A percentile compares a stretch with the other conserved stretches of the same genome.
These are phyloP conservation scores for Cynanchum wilfordii DNA, from an alignment of 257 asterid genomes.

Conservation along the genomic window DNA sequence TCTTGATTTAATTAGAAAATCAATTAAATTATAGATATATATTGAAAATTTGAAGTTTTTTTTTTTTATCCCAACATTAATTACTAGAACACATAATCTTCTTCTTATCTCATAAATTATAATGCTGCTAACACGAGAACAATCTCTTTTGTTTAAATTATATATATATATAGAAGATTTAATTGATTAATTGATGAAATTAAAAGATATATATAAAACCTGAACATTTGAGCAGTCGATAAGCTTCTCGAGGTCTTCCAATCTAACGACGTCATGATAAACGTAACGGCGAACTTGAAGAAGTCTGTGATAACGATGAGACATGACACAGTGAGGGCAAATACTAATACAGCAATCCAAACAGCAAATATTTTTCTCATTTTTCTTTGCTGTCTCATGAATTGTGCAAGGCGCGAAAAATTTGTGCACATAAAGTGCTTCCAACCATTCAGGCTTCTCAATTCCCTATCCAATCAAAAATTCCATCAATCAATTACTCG, in stretches of 20 bases:
- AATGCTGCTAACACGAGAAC: too few relatives aligned
- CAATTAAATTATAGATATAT: too few relatives aligned
- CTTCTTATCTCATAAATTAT: too few relatives aligned
- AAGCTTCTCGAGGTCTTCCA: constrained; percentile 86
- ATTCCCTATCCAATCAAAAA: constrained; percentile 26
- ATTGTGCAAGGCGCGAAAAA: constrained; percentile 72
- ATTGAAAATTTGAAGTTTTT: too few relatives aligned
- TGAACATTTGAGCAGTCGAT: constrained; percentile 88
- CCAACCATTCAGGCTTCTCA: constrained; percentile 83
- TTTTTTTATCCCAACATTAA: too few relatives aligned
- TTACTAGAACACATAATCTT: too few relatives aligned
- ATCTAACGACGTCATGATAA: constrained; percentile 81
- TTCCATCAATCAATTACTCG: background rate
- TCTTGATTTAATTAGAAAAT: too few relatives aligned
- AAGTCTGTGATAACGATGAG: constrained; percentile 76
- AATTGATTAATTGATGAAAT: too few relatives aligned
- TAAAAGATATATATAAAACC: constrained; percentile 23
- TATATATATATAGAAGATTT: too few relatives aligned
- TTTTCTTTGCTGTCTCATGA: constrained; percentile 79
- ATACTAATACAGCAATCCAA: constrained; percentile 93
- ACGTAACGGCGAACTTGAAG: constrained; percentile 94
- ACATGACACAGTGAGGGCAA: constrained; percentile 85
- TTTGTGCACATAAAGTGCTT: constrained; percentile 56
- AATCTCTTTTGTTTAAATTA: too few relatives aligned
- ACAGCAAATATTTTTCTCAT: constrained; percentile 83